Base-by-base conservation (phyloP, 140 eudicot genomes). In the Flaveria floridana region DNA sequence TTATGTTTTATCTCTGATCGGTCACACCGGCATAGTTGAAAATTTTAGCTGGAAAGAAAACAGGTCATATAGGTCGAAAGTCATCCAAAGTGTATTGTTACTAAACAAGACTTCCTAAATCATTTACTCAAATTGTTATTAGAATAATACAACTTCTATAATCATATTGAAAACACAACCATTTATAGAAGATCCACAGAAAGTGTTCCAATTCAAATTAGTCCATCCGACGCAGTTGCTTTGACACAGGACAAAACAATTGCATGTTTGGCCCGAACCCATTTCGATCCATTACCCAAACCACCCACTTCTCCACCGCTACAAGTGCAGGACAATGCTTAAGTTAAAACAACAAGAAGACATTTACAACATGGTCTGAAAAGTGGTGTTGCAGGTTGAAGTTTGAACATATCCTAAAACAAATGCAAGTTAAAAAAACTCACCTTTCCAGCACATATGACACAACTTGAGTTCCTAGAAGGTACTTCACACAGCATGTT, bases 401-500 rank as follows among this genome's bases (percentile, higher is more conserved):
- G 7, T 34, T 34, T 34, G 41, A 34, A 34, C 37, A 59, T 21
- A 59, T 15, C 46, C 65, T 55, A 58, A 58, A 18, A 70, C 47
- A 23, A 51, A 78, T 42, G 13, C 2, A 0, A n/a, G 41, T 4
- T 26, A 16, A 62, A 70, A 34, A 34, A 25, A 16, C 6, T 65
- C 55, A 93, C 98, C 98, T 93, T 90, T 80, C 96, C 97, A 37
- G 97, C 82, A 81, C 98, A 93, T 14, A 90, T 93, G 50, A 90
- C 91, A 79, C 98, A 93, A 71, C 83, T 88, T 14, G 96, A 81
- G 84, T 86, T 90, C 72, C 96, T 85, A 3, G 98, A 90, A 7
- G 96, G 98, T 71, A 93, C 93, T 86, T 93, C 84, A 77, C 98
- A 93, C 26, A 93, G 82, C 98, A 89, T 90, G 85, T 93, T 93